A percentile compares a stretch with the other conserved stretches of the same genome.
These are phyloP conservation scores for Vigna hirtella DNA, from an alignment of 306 rosid genomes.

Conservation along the genomic window DNA sequence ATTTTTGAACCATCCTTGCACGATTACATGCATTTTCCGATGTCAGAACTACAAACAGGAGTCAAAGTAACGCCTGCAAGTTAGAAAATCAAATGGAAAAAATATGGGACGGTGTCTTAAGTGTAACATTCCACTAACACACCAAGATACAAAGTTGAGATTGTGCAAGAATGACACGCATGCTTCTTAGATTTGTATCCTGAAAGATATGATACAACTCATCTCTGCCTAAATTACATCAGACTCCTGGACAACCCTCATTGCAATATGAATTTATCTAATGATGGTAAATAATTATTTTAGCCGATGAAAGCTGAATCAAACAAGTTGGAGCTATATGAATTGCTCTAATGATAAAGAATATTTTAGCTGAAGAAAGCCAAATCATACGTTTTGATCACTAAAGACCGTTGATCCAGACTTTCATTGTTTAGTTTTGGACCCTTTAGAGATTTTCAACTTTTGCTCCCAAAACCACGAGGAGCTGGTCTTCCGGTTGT, in stretches of 20 bases:
- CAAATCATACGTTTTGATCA: slow-evolving; percentile 10
- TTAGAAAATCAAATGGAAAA: slow-evolving; percentile 26
- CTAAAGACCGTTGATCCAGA: slow-evolving; percentile 30
- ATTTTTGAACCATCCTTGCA: not conserved
- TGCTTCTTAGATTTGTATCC: slow-evolving; percentile 38
- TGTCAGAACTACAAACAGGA: not conserved
- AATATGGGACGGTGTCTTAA: not conserved
- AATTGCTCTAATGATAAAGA: slow-evolving; percentile 14
- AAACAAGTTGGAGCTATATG: slow-evolving; percentile 26
- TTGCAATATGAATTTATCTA: slow-evolving; percentile 36
- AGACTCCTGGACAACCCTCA: slow-evolving; percentile 30
- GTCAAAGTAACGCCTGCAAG: not conserved
- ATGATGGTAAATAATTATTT: slow-evolving; percentile 18
- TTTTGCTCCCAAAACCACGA: slow-evolving; percentile 86
- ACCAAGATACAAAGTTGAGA: slow-evolving; percentile 7
- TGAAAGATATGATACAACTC: slow-evolving; percentile 2
- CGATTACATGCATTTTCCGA: slow-evolving; percentile 12
- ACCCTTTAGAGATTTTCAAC: slow-evolving; percentile 45
- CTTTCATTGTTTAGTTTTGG: slow-evolving; percentile 32
- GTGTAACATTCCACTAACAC: slow-evolving; percentile 14
- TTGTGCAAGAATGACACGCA: slow-evolving; percentile 31
- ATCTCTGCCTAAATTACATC: slow-evolving; percentile 43
- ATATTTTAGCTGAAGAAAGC: slow-evolving; percentile 22
- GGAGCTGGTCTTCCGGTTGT: slow-evolving; percentile 72
- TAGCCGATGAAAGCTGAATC: not conserved